A percentile compares a stretch with the other conserved stretches of the same genome.
These are phyloP conservation scores for Phaeosphaeriaceae sp. DNA, from an alignment of 2,329 filamentous ascomycete species.

Conservation along the genomic window DNA sequence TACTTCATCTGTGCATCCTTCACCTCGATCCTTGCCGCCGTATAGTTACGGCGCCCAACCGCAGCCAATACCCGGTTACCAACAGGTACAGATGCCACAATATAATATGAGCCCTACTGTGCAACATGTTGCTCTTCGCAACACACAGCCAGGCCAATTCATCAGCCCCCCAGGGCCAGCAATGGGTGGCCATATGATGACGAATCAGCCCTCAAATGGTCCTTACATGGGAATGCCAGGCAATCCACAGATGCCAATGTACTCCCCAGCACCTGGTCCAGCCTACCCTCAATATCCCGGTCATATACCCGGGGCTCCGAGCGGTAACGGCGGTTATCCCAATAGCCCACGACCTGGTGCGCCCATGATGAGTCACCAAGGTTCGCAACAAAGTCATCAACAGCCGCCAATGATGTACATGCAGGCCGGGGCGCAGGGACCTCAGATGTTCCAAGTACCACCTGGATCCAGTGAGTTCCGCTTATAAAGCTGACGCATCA, in stretches of 20 bases:
- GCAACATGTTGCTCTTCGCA: constrained; percentile 74
- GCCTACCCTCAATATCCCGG: constrained; percentile 69
- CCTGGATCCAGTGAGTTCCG: constrained; percentile 73
- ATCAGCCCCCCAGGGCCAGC: constrained; percentile 71
- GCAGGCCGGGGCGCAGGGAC: constrained; percentile 77
- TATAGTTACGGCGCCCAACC: constrained; percentile 72
- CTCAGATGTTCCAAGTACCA: constrained; percentile 76
- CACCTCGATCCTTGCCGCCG: constrained; percentile 75
- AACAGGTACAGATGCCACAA: constrained; percentile 67
- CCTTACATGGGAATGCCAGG: constrained; percentile 73
- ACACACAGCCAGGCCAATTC: constrained; percentile 76
- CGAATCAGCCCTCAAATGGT: constrained; percentile 71
- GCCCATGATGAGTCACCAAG: constrained; percentile 93
- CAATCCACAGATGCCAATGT: constrained; percentile 80
- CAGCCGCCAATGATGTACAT: constrained; percentile 71
- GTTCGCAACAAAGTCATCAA: constrained; percentile 81
- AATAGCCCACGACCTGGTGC: constrained; percentile 78
- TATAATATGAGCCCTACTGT: constrained; percentile 73
- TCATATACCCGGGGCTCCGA: constrained; percentile 60
- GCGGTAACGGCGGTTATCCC: constrained; percentile 80
- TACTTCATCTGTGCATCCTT: constrained; percentile 79
- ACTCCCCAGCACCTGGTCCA: constrained; percentile 70
- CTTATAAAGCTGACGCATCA: not conserved
- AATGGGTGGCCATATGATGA: constrained; percentile 81
- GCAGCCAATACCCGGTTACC: constrained; percentile 58